Base-by-base conservation (phyloP, 2,329 filamentous ascomycete genomes). In the Alternaria longipes region DNA sequence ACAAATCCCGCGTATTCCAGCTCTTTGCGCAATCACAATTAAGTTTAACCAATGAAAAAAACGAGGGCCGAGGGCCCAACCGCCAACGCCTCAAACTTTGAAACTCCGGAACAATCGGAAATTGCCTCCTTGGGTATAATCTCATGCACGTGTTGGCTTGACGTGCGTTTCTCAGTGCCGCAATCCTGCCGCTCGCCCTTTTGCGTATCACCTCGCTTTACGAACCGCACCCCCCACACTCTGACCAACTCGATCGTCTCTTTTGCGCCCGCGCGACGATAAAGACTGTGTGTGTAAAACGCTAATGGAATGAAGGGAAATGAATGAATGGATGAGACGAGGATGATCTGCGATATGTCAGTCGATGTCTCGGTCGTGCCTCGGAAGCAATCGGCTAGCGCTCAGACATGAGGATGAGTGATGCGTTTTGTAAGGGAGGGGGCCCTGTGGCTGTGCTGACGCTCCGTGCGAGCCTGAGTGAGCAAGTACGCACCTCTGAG, bases 231-330 rank as follows among this genome's bases (percentile, higher is more conserved):
- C 50, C 40, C 50, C 42, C 54, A 60, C 53, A 60, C 57, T 40
- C 42, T 55, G 50, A 52, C 52, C 57, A 54, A 44, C 46, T 40
- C 22, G 36, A 44, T 53, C 50, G 45, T 50, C 50, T 18, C 40
- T 36, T 42, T 24, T 64, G 65, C 65, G 63, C 67, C 63, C 51
- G 65, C 65, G 65, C 67, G 63, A 56, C 46, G 56, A 63, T 63
- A 64, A 54, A 38, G 46, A 36, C 30, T 54, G 46, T 50, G 26
- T 54, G 38, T 11, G 44, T 42, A 45, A 54, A 40, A 45, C 57
- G 54, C 51, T 61, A 50, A 34, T 34, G 40, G 52, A 32, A 38
- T n/a, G 16, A 46, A 60, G 50, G 58, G 51, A 64, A 59, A 62
- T 56, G 41, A 56, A 56, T 45, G 28, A 40, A 64, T 40, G 34